Evolutionary conservation across 2,329 filamentous ascomycete genomes (phyloP).

Genomic region (Penicillium crustosum): DNA sequence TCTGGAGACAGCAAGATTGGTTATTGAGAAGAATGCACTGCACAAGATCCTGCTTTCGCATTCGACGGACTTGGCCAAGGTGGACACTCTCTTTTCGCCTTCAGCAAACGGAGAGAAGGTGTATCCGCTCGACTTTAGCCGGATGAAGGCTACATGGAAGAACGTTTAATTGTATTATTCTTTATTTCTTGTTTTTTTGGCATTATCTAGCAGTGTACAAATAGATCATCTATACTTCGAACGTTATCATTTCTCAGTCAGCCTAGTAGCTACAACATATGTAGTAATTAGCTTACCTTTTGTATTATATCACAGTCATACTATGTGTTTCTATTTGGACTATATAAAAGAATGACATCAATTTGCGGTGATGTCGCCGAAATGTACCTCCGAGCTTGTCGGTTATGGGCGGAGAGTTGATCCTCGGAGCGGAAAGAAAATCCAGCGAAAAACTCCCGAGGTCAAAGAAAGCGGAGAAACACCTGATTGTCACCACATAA

Average conservation of each 20-base stretch:
- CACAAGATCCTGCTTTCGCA: constrained; percentile 71
- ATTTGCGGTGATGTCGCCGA: not conserved
- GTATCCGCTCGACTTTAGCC: constrained; percentile 1
- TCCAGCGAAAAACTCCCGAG: constrained; percentile 30
- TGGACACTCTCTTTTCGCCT: constrained; percentile 8
- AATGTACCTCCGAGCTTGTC: constrained; percentile 1
- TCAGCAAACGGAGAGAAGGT: constrained; percentile 3
- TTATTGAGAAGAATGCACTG: constrained; percentile 82
- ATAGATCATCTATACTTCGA: constrained; percentile 9
- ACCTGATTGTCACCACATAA: constrained; percentile 25
- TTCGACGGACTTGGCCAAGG: constrained; percentile 42
- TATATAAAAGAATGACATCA: not conserved
- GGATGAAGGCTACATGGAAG: not conserved
- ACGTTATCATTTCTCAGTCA: not conserved
- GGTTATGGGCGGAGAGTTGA: constrained; percentile 23
- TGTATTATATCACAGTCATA: not conserved
- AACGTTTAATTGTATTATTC: not conserved
- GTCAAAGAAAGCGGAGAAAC: constrained; percentile 31
- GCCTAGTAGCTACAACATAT: not conserved
- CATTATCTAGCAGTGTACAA: constrained; percentile 15
- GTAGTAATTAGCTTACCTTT: not conserved
- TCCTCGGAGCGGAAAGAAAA: constrained; percentile 29
- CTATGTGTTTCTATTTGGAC: not conserved
- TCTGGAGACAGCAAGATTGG: constrained; percentile 76
- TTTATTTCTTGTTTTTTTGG: not conserved